Percentiles rank a stretch among this genome's conserved stretches.
Conservation (phyloP, 306 rosid genomes). For the Gastrolobium villosum region DNA sequence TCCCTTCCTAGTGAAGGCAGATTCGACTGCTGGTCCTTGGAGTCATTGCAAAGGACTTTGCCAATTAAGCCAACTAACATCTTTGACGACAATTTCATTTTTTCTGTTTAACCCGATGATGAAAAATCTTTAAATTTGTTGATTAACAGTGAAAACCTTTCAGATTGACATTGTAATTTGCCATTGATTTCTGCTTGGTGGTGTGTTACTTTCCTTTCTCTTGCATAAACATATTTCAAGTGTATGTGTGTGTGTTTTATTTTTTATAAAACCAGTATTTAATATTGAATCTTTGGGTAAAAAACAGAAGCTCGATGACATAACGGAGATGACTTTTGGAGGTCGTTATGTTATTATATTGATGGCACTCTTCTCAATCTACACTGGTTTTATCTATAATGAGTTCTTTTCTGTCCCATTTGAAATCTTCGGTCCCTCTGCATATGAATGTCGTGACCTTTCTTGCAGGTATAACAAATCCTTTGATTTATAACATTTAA, state of each 20-base stretch:
- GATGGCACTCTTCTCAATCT: conserved; percentile 96
- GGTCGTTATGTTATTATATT: conserved; percentile 93
- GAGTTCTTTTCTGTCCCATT: conserved; percentile 97
- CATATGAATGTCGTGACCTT: conserved; percentile 89
- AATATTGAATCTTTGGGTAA: conserved; percentile 34
- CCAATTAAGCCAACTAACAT: conserved; percentile 1
- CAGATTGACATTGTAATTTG: conserved; percentile 25
- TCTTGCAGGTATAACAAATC: conserved; percentile 78
- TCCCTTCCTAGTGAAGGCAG: background rate
- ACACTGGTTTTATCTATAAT: conserved; percentile 93
- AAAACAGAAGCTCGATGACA: conserved; percentile 97
- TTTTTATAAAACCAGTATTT: conserved; percentile 1
- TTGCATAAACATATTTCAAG: conserved; percentile 17
- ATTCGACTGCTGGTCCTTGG: conserved; percentile 7
- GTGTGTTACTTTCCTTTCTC: conserved; percentile 2
- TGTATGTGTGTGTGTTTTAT: background rate
- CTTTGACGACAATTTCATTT: conserved; percentile 5
- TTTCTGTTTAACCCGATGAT: conserved; percentile 13
- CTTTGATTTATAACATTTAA: conserved; percentile 38
- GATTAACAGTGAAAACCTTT: conserved; percentile 4
- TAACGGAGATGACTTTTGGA: conserved; percentile 94
- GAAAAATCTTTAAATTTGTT: conserved; percentile 17
- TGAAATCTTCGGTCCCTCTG: conserved; percentile 86
- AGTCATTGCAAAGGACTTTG: conserved; percentile 8
- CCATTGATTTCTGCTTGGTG: conserved; percentile 18